Evolutionary conservation across 1,284 basidiomycete genomes (phyloP), one percentile per base, ranked within the genome.

Genomic region (Puccinia triticina): DNA sequence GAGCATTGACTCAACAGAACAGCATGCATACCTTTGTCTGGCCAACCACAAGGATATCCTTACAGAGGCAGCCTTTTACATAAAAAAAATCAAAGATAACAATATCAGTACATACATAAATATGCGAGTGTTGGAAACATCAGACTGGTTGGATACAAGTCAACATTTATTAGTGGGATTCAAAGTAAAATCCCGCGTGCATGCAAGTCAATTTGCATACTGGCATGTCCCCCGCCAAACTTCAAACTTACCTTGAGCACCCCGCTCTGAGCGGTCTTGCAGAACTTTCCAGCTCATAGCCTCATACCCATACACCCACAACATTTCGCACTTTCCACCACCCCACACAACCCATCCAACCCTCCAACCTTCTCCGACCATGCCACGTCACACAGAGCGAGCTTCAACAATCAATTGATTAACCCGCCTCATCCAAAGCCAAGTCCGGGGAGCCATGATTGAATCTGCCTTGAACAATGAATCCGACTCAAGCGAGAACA

Each of bases 131-230:
- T n/a, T n/a, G n/a, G n/a, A n/a, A n/a, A n/a, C n/a, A n/a, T n/a
- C n/a, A n/a, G n/a, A n/a, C n/a, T n/a, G n/a, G n/a, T n/a, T n/a
- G n/a, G n/a, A n/a, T n/a, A n/a, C n/a, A n/a, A n/a, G n/a, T n/a
- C n/a, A n/a, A n/a, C n/a, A n/a, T n/a, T n/a, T n/a, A n/a, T 59
- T 64, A 64, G 61, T 64, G 26, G 61, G 61, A 64, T 37, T 64
- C 61, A 64, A 64, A 64, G 61, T 64, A 64, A 26, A 32, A 64
- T 64, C 32, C 18, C 29, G 7, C 29, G 11, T 29, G 61, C 61
- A 64, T 29, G 61, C 61, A 64, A 64, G 5, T 26, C 14, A 37
- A 12, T 11, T 37, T 4, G 61, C 26, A 64, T 4, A 21, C 7
- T 32, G 5, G 32, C n/a, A 32, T 64, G 26, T 26, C 61, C 14